Base-by-base conservation (phyloP, 352 stramenopile genomes). In the Pythium myriotylum region DNA sequence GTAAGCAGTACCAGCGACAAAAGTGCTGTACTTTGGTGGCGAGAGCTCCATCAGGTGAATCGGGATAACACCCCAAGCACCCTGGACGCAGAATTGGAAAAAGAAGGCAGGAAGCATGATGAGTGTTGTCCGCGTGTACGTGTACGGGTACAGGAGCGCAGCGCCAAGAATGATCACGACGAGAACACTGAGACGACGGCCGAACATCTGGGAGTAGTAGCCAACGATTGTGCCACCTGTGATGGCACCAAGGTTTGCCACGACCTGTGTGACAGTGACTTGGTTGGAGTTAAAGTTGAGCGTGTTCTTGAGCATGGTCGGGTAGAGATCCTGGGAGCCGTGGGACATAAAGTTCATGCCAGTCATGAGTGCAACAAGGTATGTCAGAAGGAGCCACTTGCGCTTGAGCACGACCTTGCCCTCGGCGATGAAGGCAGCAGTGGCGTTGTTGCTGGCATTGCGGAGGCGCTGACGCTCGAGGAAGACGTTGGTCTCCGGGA, bases 31-130 rank as follows among this genome's bases (percentile, higher is more conserved):
- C 0, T 72, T 78, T 10, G 77, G 74, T 29, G 77, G 77, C 13
- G 77, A 77, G 10, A 86, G 58, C 61, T 86, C 77, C 70, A 86
- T 80, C 17, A 86, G 60, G 60, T 84, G 72, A 37, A 84, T 84
- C 19, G 75, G 75, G 40, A 84, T 78, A 22, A 86, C 77, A 23
- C 77, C 77, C 74, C 72, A 84, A 32, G 77, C 77, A 12, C 74
- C 74, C 27, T 86, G 74, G 6, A 86, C 68, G 40, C 68, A 79
- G 50, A 78, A 77, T 60, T 84, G 75, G 37, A 76, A 54, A 51
- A 81, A 79, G 50, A 81, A 81, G 16, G 72, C 73, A 22, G 62
- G 67, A 14, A 65, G 59, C 58, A 76, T 72, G 47, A 84, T 49
- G 3, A 24, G 42, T 14, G 32, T 37, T 39, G 65, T 52, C 9